Percentiles rank a stretch among this genome's conserved stretches.
Conservation (phyloP, 176 grass and related monocot genomes). For the Secale cereale region DNA sequence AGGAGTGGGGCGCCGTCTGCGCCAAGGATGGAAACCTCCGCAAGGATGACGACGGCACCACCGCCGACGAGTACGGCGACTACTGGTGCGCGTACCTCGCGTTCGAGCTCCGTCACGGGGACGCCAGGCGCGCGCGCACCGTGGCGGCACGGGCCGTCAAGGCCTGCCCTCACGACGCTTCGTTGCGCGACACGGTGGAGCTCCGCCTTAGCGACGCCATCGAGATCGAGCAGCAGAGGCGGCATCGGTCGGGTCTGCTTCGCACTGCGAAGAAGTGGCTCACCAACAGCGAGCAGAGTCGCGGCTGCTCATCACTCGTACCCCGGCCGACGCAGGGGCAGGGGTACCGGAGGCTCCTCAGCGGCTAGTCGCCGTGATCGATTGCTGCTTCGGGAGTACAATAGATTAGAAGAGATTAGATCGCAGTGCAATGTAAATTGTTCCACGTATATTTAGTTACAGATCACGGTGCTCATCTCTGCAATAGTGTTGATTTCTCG, state of each 20-base stretch:
- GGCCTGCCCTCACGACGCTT: not conserved
- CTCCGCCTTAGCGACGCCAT: not conserved
- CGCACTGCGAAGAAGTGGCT: not conserved
- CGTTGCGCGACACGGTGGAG: not conserved
- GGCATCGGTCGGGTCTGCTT: not conserved
- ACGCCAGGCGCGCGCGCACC: not conserved
- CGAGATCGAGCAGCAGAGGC: not conserved
- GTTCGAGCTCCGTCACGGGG: not conserved
- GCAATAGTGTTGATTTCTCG: not conserved
- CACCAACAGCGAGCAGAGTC: not conserved
- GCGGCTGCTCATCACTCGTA: too few relatives aligned
- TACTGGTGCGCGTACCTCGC: constrained; percentile 12
- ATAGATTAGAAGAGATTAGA: not conserved
- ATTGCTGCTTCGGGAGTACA: not conserved
- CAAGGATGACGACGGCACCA: not conserved
- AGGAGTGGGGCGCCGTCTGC: not conserved
- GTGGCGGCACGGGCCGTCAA: not conserved
- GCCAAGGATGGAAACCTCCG: not conserved
- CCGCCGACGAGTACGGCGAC: not conserved
- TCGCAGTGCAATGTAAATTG: not conserved
- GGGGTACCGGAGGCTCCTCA: not conserved
- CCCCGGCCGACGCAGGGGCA: not conserved
- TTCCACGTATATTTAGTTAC: not conserved
- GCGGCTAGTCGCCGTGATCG: not conserved
- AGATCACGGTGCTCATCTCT: not conserved